Evolutionary conservation across 352 stramenopile species (phyloP), one percentile per base, ranked within the genome.

Genomic region (Phytophthora hibernalis): DNA sequence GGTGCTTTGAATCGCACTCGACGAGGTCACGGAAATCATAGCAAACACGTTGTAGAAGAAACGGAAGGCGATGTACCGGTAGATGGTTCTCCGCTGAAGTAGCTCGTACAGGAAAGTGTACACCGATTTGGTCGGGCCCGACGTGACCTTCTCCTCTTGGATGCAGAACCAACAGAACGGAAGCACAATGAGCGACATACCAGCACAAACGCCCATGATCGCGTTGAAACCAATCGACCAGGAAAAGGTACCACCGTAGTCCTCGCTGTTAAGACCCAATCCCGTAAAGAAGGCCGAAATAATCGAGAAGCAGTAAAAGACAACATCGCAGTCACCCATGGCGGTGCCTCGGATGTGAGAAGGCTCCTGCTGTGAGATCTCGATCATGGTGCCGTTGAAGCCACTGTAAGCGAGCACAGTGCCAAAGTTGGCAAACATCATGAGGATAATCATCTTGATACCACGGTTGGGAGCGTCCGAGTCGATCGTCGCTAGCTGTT

Each of bases 401-500:
- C 83, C 85, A 22, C 87, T 82, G 72, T 92, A 88, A 12, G 82
- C 76, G 53, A 93, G 85, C 22, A 93, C 82, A 21, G 88, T 91
- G 31, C 87, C 87, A 16, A 93, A 59, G 61, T 91, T 90, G 7
- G 85, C 85, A 30, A 93, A 35, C 60, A 91, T 88, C 65, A 96
- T 77, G 28, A 87, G 65, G 21, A 89, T 57, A 11, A 91, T 81
- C 71, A 85, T 76, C 59, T 87, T 85, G 42, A 77, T 68, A 18
- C 82, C 82, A 11, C 60, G 54, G 30, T 75, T 65, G n/a, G 72
- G 74, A 3, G 81, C 81, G 40, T 87, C 66, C 3, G 50, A 51
- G 57, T 88, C 77, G 61, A 87, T 78, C 18, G 58, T 70, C 20
- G 64, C 74, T 18, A 80, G 58, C 35, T 85, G 74, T 22, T 72